Evolutionary conservation across 208 protist genomes (phyloP), one percentile per base, ranked within the genome.

Genomic region (Leishmania tropica): DNA sequence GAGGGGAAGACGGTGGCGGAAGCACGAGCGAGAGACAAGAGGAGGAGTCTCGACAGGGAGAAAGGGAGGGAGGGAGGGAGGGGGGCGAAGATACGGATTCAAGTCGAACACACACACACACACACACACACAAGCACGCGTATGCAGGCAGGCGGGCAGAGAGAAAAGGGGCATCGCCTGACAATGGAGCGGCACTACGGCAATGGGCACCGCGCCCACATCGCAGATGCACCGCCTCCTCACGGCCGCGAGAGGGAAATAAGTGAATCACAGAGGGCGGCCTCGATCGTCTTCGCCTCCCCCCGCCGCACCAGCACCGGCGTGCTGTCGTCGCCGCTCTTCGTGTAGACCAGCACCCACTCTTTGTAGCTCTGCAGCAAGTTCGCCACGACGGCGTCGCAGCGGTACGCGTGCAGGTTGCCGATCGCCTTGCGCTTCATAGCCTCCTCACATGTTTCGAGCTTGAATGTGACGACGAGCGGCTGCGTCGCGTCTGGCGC

Each of bases 311-410:
- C 78, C 70, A 88, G 74, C 37, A 79, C 48, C 37, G 92, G 86
- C 75, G 76, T 80, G 31, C 62, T 86, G 68, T 81, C 87, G 45
- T 82, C 70, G 62, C 64, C 86, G 42, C 65, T 76, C n/a, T 81
- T 70, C 65, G 82, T 84, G 81, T 96, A 97, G 40, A 97, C 48
- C 81, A 87, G 81, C 62, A 97, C 94, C 79, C 85, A 77, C 74
- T 95, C 87, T 78, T 90, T 92, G 88, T 97, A 97, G 60, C 83
- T 93, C 78, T 94, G 92, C 83, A 95, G 85, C 87, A 96, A 87
- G 82, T 97, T 97, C 21, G 89, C 94, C 35, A 97, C 93, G 42
- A 97, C 94, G 8, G 81, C 90, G 76, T 96, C 92, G 76, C 90
- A 94, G 51, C 83, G 51, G 80, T 96, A 97, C 48, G 67, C 40